Evolutionary conservation across 805 yeast genomes (phyloP).

Genomic region (Vanderwaltozyma tropicalis): DNA sequence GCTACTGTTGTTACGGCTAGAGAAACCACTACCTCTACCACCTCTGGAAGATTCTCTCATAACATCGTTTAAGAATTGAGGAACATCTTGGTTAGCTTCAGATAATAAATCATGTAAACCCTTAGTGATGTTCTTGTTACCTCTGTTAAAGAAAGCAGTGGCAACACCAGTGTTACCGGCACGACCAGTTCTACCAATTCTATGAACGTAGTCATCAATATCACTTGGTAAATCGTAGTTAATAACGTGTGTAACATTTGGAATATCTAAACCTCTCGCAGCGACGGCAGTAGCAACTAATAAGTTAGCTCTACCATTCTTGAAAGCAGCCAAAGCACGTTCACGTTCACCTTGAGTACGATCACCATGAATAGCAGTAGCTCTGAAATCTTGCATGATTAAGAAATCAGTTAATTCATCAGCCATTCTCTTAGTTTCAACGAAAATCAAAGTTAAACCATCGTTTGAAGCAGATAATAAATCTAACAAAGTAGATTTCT

Average conservation of each 20-base stretch:
- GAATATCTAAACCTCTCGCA: slow-evolving; percentile 99
- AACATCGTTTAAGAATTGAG: slow-evolving; percentile 71
- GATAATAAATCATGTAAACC: slow-evolving; percentile 76
- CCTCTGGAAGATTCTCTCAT: slow-evolving; percentile 63
- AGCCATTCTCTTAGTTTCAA: slow-evolving; percentile 98
- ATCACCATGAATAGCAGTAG: slow-evolving; percentile 98
- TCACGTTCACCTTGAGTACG: slow-evolving; percentile 97
- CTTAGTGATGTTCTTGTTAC: slow-evolving; percentile 79
- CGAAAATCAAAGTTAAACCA: slow-evolving; percentile 88
- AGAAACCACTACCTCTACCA: slow-evolving; percentile 39
- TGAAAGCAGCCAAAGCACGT: slow-evolving; percentile 89
- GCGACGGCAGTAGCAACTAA: slow-evolving; percentile 99
- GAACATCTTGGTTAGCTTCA: slow-evolving; percentile 98
- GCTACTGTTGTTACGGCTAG: slow-evolving; percentile 31
- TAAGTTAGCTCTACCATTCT: slow-evolving; percentile 82
- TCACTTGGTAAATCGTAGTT: slow-evolving; percentile 95
- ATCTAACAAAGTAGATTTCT: slow-evolving; percentile 82
- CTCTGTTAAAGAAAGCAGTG: slow-evolving; percentile 96
- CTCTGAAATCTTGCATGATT: slow-evolving; percentile 82
- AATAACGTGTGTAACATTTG: slow-evolving; percentile 95
- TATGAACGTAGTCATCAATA: slow-evolving; percentile 96
- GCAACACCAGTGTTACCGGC: slow-evolving; percentile 99
- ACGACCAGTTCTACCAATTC: slow-evolving; percentile 99
- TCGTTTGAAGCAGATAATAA: slow-evolving; percentile 68
- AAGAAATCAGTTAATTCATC: slow-evolving; percentile 89